These are phyloP conservation scores for Epithemia pelagica DNA, from an alignment of 108 stramenopile species.

Conservation along the genomic window DNA sequence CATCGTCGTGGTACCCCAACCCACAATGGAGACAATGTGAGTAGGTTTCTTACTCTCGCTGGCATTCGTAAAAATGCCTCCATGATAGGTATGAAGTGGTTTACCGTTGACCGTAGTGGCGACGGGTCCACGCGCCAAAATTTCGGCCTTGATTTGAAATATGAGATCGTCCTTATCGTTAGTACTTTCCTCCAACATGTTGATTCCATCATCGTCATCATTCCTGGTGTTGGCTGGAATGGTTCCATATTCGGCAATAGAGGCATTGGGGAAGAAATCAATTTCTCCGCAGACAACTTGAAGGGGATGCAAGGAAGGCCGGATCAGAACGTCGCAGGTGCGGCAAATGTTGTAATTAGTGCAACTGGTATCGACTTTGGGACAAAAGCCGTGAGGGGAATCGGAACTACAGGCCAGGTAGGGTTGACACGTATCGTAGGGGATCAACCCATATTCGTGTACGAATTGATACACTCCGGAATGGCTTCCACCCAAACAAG, in stretches of 20 bases:
- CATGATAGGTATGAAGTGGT: constrained; percentile 53
- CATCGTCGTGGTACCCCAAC: constrained; percentile 53
- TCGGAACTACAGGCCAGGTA: constrained; percentile 84
- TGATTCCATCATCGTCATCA: background rate
- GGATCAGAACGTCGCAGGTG: constrained; percentile 45
- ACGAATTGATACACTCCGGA: constrained; percentile 64
- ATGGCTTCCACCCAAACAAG: constrained; percentile 32
- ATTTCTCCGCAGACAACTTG: constrained; percentile 55
- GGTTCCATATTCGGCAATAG: constrained; percentile 83
- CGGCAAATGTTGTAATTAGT: constrained; percentile 59
- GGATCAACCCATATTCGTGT: constrained; percentile 41
- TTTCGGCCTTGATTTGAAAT: constrained; percentile 64
- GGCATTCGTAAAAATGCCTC: constrained; percentile 71
- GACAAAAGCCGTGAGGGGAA: constrained; percentile 69
- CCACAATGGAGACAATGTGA: constrained; percentile 86
- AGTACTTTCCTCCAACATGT: constrained; percentile 15
- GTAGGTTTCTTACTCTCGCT: constrained; percentile 47
- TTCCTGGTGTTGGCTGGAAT: background rate
- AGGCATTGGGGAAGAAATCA: constrained; percentile 82
- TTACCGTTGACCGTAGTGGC: constrained; percentile 72
- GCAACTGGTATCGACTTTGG: constrained; percentile 70
- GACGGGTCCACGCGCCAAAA: constrained; percentile 89
- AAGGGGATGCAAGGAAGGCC: constrained; percentile 6
- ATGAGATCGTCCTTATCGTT: constrained; percentile 22
- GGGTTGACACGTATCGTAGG: constrained; percentile 65